These are phyloP conservation scores for Wickerhamomyces sydowiorum DNA, from an alignment of 805 yeast genomes.

Conservation along the genomic window DNA sequence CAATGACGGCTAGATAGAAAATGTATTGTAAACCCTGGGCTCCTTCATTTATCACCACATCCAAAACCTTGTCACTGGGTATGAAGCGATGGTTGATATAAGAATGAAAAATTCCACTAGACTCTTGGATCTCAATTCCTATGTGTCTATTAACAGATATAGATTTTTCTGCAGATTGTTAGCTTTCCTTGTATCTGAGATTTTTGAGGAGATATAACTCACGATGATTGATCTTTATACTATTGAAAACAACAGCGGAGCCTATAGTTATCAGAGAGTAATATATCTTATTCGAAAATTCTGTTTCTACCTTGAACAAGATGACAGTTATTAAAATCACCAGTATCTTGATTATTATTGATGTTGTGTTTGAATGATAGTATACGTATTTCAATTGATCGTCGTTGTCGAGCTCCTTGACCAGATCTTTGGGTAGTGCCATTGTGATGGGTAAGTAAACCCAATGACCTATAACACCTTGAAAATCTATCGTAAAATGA, in stretches of 20 bases:
- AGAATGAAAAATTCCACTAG: constrained; percentile 22
- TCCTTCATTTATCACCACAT: constrained; percentile 71
- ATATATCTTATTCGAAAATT: neutral
- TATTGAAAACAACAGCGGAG: neutral
- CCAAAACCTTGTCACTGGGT: constrained; percentile 51
- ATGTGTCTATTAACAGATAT: constrained; percentile 37
- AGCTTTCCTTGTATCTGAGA: neutral
- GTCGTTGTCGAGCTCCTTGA: neutral
- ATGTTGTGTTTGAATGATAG: neutral
- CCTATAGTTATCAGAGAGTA: neutral
- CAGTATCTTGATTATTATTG: neutral
- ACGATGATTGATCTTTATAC: neutral
- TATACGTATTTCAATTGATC: neutral
- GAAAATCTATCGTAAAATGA: no score
- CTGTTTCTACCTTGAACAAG: neutral
- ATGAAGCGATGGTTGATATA: constrained; percentile 37
- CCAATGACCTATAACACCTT: no score
- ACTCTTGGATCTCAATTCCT: constrained; percentile 40
- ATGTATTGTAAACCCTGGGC: constrained; percentile 63
- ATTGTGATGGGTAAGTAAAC: neutral
- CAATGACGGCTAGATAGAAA: constrained; percentile 56
- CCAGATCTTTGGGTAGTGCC: neutral
- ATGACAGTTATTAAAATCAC: neutral
- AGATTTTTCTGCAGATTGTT: constrained; percentile 24
- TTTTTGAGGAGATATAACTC: neutral